Evolutionary conservation across 108 stramenopile genomes (phyloP).

Genomic region (Skeletonema marinoi): DNA sequence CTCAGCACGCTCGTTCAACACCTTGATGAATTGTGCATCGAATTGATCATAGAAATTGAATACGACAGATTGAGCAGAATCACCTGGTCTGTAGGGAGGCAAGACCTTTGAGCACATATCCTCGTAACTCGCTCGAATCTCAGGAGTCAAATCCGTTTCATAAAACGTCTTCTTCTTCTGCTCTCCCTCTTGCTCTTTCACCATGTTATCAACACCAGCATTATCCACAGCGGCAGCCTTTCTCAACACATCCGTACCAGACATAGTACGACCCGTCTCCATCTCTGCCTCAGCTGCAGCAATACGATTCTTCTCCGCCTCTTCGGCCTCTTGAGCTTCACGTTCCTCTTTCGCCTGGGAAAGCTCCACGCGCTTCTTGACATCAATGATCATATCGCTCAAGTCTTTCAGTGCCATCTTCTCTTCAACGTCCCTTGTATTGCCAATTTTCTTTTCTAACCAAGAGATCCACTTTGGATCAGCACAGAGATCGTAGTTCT

Average conservation of each 20-base stretch:
- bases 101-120: conserved; percentile 72
- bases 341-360: conserved; percentile 69
- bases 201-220: conserved; percentile 47
- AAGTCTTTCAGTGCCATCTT: conserved; percentile 73
- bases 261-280: conserved; percentile 63
- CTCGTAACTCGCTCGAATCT: conserved; percentile 85
- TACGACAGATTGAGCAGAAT: conserved; percentile 62
- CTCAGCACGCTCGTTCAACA: conserved; percentile 51
- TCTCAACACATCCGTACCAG: conserved; percentile 72
- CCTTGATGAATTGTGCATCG: conserved; percentile 72
- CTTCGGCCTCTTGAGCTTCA: conserved; percentile 61
- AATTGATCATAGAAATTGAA: conserved; percentile 75
- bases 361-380: conserved; percentile 69
- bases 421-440: conserved; percentile 77
- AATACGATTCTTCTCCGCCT: conserved; percentile 60
- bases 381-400: conserved; percentile 76
- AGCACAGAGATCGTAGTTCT: conserved; percentile 69
- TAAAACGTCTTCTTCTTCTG: conserved; percentile 67
- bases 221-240: conserved; percentile 75
- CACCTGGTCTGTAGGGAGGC: conserved; percentile 85
- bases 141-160: conserved; percentile 80
- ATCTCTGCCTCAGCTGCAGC: conserved; percentile 64
- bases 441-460: conserved; percentile 68
- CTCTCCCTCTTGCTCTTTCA: conserved; percentile 17
- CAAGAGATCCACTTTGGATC: conserved; percentile 67